A percentile compares a stretch with the other conserved stretches of the same genome.
Evolutionary conservation across 2,329 filamentous ascomycete species (phyloP).

Genomic region (Phaeosphaeriaceae sp.): DNA sequence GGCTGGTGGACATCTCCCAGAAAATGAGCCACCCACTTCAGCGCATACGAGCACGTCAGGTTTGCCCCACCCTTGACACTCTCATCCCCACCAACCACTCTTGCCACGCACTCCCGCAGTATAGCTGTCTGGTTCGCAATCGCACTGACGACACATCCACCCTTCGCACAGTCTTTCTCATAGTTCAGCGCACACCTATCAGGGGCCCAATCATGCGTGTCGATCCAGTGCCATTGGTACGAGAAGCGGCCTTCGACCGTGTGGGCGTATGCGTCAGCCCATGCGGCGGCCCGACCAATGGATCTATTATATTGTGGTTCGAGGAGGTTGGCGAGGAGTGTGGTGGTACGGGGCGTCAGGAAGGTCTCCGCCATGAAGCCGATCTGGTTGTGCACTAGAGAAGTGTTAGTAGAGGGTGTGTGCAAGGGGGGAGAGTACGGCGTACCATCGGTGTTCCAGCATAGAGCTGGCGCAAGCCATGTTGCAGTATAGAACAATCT

Average conservation of each 20-base stretch:
- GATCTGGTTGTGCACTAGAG: constrained; percentile 50
- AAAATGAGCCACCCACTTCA: constrained; percentile 53
- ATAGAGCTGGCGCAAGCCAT: constrained; percentile 21
- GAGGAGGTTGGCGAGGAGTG: constrained; percentile 44
- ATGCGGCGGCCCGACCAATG: constrained; percentile 49
- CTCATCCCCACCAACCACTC: constrained; percentile 32
- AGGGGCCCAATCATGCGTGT: constrained; percentile 45
- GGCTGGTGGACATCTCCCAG: constrained; percentile 52
- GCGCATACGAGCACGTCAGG: constrained; percentile 49
- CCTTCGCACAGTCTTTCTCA: constrained; percentile 45
- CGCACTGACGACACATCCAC: constrained; percentile 51
- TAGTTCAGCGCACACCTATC: constrained; percentile 46
- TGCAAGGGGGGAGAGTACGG: background rate
- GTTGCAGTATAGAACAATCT: background rate
- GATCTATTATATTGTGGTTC: constrained; percentile 50
- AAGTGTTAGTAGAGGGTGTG: constrained; percentile 10
- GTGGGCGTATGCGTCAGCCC: constrained; percentile 50
- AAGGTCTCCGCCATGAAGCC: constrained; percentile 50
- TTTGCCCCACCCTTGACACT: constrained; percentile 32
- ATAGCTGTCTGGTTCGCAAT: constrained; percentile 53
- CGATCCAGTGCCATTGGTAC: constrained; percentile 54
- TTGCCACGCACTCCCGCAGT: constrained; percentile 43
- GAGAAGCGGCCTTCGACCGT: constrained; percentile 49
- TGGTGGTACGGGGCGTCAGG: constrained; percentile 40
- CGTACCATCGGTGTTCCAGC: constrained; percentile 46